Evolutionary conservation across 176 grass and related monocot species (phyloP), one percentile per base, ranked within the genome.

Genomic region (Avena insularis): DNA sequence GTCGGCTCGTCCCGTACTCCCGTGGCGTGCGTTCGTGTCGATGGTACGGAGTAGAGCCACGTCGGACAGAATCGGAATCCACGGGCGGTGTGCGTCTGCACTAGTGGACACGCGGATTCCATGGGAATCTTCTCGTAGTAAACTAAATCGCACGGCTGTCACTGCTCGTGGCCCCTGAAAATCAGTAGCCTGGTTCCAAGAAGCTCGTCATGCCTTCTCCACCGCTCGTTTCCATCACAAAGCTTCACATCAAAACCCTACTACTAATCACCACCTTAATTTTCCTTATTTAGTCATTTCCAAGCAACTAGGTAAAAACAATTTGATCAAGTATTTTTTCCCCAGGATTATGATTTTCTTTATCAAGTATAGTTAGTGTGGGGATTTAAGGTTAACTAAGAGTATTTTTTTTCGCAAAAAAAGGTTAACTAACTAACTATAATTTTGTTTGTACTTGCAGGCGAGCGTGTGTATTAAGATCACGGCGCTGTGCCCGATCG

Each of bases 381-480:
- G 11, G 36, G 55, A 9, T 57, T 77, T 40, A n/a, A 8, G 64
- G 64, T 78, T 71, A 12, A 31, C 19, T 57, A 57, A 12, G 1
- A 12, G 1, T 29, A 29, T 29, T 29, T 29, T 29, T 1, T 29
- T 29, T 29, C 29, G 29, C 23, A 29, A 29, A 29, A 29, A 29
- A 29, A 29, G 29, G 29, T 29, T 29, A 29, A 29, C 29, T 29
- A 29, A 29, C 46, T 9, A 48, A 17, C 51, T 49, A 23, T 2
- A 25, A 12, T 71, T 71, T 5, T 43, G 9, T 20, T 23, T 69
- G 25, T 14, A 8, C 20, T 33, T 82, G 49, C 90, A 99, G 97
- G 92, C 92, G n/a, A 99, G 89, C 74, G 88, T 99, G 46, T 99
- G 94, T 73, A 84, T 94, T 29, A 99, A 99, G 91, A 99, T 99